Base-by-base conservation (phyloP, 441 rosid species). In the Corymbia citriodora region DNA sequence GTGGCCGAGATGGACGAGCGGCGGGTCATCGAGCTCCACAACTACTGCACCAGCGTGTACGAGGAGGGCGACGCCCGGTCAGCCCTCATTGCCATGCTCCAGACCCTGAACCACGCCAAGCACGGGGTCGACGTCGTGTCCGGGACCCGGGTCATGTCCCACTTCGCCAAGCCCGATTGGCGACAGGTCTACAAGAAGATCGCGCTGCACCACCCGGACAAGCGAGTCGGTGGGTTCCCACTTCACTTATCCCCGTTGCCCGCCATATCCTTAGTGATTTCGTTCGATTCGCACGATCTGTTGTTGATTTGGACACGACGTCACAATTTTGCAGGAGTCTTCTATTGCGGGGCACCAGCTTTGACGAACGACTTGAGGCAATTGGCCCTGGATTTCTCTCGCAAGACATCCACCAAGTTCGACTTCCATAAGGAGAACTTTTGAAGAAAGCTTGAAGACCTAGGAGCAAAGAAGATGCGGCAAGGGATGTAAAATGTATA, bases 61-160 rank as follows among this genome's bases (percentile, higher is more conserved):
- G 99, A 97, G 91, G 98, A 97, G 90, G 99, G 98, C 6, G 99
- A 97, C 79, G 99, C 99, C 5, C 92, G 99, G 91, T 97, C 99
- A 19, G 99, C 99, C 23, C 94, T 98, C 6, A 97, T 97, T 16
- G 92, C 99, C 0, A 98, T 98, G 99, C 94, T 98, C 48, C 99
- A 98, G 91, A 96, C 98, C 0, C 91, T 98, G 5, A 95, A 97
- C 55, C 99, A 97, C 57, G 99, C 99, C 55, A 97, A 97, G 92
- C 96, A 93, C 13, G 99, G 99, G 6, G 98, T 97, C 5, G 99
- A 97, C 86, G 97, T 97, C 7, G 99, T 97, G 6, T 97, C 99
- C 0, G 99, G 98, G 13, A 97, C 99, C 18, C 94, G 96, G 18
- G 99, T 97, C 88, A 96, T 95, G 92, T 95, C 99, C 88, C 99